Percentiles rank a stretch among this genome's conserved stretches.
Conservation (phyloP, 305 asterid genomes). For the Solanum hybrid region DNA sequence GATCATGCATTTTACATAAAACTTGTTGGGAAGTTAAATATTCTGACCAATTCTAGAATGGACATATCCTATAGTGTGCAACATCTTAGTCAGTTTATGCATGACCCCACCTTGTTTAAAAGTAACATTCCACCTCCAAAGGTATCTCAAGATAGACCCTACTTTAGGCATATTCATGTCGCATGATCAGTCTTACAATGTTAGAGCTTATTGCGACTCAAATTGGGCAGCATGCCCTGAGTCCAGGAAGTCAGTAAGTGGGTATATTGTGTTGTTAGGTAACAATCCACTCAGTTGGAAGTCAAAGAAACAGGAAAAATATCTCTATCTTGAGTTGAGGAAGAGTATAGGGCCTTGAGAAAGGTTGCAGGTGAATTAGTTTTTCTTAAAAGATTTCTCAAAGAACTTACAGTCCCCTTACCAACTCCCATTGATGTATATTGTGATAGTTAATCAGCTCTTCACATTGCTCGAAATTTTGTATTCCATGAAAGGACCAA, state of each 20-base stretch:
- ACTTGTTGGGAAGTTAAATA: background rate
- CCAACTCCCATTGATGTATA: background rate
- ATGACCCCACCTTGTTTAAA: background rate
- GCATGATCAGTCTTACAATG: background rate
- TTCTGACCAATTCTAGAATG: background rate
- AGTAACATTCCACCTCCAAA: background rate
- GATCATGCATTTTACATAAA: background rate
- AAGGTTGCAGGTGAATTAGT: background rate
- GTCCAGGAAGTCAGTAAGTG: background rate
- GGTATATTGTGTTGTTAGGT: background rate
- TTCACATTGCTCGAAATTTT: background rate
- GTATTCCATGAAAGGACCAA: background rate
- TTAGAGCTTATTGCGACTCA: background rate
- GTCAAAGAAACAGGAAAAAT: background rate
- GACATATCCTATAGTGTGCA: background rate
- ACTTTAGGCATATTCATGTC: background rate
- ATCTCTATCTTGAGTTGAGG: background rate
- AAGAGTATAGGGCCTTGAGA: background rate
- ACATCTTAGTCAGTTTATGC: background rate
- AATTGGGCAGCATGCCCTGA: background rate
- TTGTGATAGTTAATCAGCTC: background rate
- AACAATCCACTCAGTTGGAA: background rate
- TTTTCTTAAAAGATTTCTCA: no score
- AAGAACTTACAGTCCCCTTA: background rate
- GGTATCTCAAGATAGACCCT: background rate